phyloP scores from a whole-genome alignment of 2,329 filamentous ascomycete genomes.

The Ascochyta clinopodiicola region DNA sequence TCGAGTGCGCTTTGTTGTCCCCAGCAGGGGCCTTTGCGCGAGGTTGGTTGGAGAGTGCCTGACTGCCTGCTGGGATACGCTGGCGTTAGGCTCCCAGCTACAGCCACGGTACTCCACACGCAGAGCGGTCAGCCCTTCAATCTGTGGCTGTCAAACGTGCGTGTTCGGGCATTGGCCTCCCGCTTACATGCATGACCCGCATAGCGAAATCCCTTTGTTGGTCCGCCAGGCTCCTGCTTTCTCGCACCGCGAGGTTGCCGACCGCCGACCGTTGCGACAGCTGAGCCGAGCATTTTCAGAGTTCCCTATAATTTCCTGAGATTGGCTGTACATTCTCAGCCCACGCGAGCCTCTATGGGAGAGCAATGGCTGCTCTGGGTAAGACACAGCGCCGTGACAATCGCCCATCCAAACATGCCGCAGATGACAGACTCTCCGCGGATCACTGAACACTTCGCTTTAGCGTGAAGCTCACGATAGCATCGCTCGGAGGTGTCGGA shows the following conservation, averaged over 20 bases:
- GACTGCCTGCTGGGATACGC: conserved; percentile 30
- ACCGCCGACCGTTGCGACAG: conserved; percentile 13
- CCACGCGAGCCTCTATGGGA: background rate
- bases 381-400: background rate
- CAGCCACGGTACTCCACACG: conserved; percentile 29
- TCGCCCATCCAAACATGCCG: conserved; percentile 2
- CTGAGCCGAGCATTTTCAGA: conserved; percentile 16
- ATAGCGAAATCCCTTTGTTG: conserved; percentile 7
- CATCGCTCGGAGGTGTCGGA: conserved; percentile 14
- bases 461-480: conserved; percentile 3
- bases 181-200: conserved; percentile 19
- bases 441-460: background rate
- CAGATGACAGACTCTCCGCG: conserved; percentile 8
- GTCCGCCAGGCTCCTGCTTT: conserved; percentile 5
- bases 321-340: conserved; percentile 4
- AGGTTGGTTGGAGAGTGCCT: conserved; percentile 24
- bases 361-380: conserved; percentile 6
- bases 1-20: background rate
- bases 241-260: conserved; percentile 14
- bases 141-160: conserved; percentile 34
- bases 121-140: conserved; percentile 35
- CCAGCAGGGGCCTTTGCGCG: conserved; percentile 4
- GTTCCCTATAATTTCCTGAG: background rate
- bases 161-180: conserved; percentile 23
- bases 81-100: conserved; percentile 30